Conservation (phyloP, 2,329 filamentous ascomycete species). For the Cercospora sp. region DNA sequence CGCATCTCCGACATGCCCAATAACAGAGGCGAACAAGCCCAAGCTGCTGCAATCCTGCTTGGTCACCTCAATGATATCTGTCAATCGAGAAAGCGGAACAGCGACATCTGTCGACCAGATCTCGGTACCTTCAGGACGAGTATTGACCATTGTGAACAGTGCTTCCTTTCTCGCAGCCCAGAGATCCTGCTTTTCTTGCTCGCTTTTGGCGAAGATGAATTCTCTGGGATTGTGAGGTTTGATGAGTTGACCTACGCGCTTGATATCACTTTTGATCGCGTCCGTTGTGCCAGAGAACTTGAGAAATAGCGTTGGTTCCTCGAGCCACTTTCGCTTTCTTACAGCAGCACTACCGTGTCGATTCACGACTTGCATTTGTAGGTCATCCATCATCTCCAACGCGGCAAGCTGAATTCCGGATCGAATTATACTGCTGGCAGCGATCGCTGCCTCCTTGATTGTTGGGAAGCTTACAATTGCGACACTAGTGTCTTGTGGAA, state of each 20-base stretch:
- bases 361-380: conserved; percentile 80
- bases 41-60: conserved; percentile 87
- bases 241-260: conserved; percentile 66
- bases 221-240: conserved; percentile 40
- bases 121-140: conserved; percentile 56
- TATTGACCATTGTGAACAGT: conserved; percentile 61
- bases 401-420: conserved; percentile 71
- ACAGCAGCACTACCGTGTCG: conserved; percentile 57
- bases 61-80: conserved; percentile 72
- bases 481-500: conserved; percentile 74
- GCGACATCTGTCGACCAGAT: conserved; percentile 64
- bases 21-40: conserved; percentile 80
- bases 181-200: conserved; percentile 37
- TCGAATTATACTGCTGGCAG: conserved; percentile 74
- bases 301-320: conserved; percentile 76
- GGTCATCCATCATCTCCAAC: conserved; percentile 86
- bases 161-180: conserved; percentile 64
- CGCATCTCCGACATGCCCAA: conserved; percentile 89
- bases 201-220: conserved; percentile 27
- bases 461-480: conserved; percentile 77
- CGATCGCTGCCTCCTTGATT: conserved; percentile 72
- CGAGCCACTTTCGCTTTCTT: conserved; percentile 71
- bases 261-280: conserved; percentile 74
- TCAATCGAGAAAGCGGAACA: conserved; percentile 60
- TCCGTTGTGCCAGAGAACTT: conserved; percentile 71